These are phyloP conservation scores for Fusarium paranaense DNA, from an alignment of 2,329 filamentous ascomycete species.

Conservation along the genomic window DNA sequence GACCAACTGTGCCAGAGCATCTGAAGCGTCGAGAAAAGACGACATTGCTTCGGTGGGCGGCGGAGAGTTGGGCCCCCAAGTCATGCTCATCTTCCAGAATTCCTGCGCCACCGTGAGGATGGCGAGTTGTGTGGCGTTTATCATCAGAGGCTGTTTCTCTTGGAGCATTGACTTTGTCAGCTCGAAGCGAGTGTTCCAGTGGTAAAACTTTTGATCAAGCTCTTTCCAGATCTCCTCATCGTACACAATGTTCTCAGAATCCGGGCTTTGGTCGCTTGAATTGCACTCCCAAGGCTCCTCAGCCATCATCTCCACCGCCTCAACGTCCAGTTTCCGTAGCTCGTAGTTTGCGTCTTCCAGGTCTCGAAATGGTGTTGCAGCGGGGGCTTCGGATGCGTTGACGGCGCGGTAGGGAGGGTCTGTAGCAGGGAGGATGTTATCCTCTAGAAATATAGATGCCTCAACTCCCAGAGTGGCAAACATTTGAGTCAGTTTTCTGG, in stretches of 20 bases:
- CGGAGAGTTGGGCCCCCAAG: not conserved
- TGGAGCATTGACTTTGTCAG: constrained; percentile 13
- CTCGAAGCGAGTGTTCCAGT: constrained; percentile 22
- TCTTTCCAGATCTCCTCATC: not conserved
- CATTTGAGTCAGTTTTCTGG: constrained; percentile 34
- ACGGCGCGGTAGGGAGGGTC: not conserved
- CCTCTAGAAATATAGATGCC: constrained; percentile 36
- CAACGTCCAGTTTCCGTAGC: constrained; percentile 22
- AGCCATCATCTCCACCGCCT: not conserved
- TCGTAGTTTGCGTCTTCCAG: constrained; percentile 29
- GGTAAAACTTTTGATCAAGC: constrained; percentile 5
- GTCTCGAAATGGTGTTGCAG: constrained; percentile 19
- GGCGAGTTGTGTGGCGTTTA: not conserved
- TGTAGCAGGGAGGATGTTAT: constrained; percentile 13
- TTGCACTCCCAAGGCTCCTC: not conserved
- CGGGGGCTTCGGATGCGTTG: not conserved
- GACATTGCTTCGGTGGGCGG: not conserved
- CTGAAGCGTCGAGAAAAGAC: constrained; percentile 13
- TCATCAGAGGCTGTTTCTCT: constrained; percentile 1
- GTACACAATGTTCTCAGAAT: not conserved
- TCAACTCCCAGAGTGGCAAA: constrained; percentile 33
- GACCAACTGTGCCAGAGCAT: constrained; percentile 1
- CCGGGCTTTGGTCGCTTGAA: not conserved
- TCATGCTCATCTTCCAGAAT: constrained; percentile 24
- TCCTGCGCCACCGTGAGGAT: constrained; percentile 18